Evolutionary conservation across 805 yeast species (phyloP), one percentile per base, ranked within the genome.

Genomic region (Pichia kluyveri): DNA sequence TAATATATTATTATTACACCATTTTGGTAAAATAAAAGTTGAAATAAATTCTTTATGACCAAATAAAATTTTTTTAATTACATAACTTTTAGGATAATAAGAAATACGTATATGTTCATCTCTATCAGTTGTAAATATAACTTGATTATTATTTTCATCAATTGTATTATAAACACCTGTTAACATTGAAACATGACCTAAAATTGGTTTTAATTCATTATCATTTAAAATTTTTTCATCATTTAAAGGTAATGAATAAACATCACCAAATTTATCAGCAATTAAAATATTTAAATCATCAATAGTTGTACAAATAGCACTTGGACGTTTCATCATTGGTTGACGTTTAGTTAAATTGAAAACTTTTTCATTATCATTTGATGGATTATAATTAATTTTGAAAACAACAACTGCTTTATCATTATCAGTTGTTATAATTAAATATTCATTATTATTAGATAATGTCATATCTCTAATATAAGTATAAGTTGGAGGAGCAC

Each of bases 251-350:
- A 87, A 69, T 1, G 74, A 63, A 62, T 86, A 93, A 7, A 89
- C 96, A 66, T 93, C 99, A 43, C 99, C 99, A 61, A 91, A 93
- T 69, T 93, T 93, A 64, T 93, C 99, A 19, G 95, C 96, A 26
- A 90, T 75, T 3, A 88, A 63, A 8, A 90, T 65, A 14, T 68
- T 66, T 8, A 59, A 54, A 50, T 76, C 79, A 48, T 77, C 77
- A 36, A 66, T 66, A 34, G 83, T 73, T 0, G 80, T 67, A 8
- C 86, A 71, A 18, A 89, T 71, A 1, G 96, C 82, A 55, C 88
- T 83, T n/a, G 98, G 98, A 65, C 98, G 80, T 65, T 91, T 91
- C 37, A 96, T 89, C 59, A 87, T 83, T 6, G 77, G 75, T 60
- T 88, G 91, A 58, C 91, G 79, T 60, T 84, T 83, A 38, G 76